phyloP scores from a whole-genome alignment of 805 yeast genomes.

The Zygotorulaspora sp. region DNA sequence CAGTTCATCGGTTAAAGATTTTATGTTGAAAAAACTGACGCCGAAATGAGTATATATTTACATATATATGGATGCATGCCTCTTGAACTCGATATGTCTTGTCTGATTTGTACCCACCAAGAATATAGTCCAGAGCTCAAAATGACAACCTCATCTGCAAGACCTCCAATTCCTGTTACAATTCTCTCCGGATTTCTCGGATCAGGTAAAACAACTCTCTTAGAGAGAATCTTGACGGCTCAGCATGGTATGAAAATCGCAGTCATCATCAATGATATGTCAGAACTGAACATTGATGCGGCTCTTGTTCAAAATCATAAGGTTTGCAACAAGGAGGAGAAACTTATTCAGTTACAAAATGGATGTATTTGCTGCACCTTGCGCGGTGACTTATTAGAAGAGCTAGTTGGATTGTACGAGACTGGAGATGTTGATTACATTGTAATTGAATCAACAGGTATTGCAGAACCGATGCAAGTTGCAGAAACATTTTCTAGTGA shows the following conservation, averaged over 20 bases:
- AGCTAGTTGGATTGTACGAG: conserved; percentile 37
- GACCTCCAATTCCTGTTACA: conserved; percentile 41
- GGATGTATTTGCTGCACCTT: conserved; percentile 49
- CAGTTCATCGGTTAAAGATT: no score
- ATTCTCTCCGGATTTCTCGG: conserved; percentile 46
- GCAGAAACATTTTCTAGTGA: conserved; percentile 47
- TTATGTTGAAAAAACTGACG: no score
- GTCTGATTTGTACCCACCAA: no score
- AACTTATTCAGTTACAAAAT: conserved; percentile 43
- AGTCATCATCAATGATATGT: conserved; percentile 45
- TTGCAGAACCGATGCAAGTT: conserved; percentile 48
- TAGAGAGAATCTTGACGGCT: conserved; percentile 40
- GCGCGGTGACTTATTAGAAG: conserved; percentile 44
- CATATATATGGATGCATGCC: no score
- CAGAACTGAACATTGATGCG: conserved; percentile 43
- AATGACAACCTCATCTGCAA: conserved; percentile 3
- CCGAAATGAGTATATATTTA: no score
- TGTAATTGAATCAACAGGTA: conserved; percentile 45
- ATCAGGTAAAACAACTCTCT: conserved; percentile 44
- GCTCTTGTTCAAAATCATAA: conserved; percentile 38
- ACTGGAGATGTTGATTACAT: conserved; percentile 40
- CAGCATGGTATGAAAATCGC: conserved; percentile 42
- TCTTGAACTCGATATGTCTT: no score
- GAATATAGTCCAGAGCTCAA: background rate
- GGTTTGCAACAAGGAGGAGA: conserved; percentile 41